Base-by-base conservation (phyloP, 139 green algal species). In the Desmodesmus armatus region DNA sequence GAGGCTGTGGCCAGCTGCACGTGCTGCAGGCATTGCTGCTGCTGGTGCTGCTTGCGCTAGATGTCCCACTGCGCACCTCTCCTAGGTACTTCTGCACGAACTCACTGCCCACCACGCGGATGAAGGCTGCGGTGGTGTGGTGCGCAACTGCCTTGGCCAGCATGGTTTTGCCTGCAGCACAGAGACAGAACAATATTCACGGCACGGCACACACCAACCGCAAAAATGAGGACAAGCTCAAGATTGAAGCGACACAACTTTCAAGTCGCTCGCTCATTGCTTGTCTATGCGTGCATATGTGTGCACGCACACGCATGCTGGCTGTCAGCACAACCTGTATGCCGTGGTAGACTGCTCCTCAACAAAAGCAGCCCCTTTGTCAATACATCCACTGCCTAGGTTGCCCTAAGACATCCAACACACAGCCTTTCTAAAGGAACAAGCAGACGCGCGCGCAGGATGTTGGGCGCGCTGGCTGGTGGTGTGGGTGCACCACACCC, bases 41-140 rank as follows among this genome's bases (percentile, higher is more conserved):
- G 39, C 70, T 78, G 41, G 6, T 41, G 31, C 63, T 72, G 19
- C 17, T 65, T 15, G 17, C 17, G 55, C 55, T 69, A n/a, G 7
- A 19, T 31, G 58, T 67, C 21, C 25, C 31, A 44, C 41, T 33
- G 40, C 89, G 31, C 86, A 96, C 93, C 91, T 99, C 97, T 58
- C 97, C 97, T 5, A 99, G 91, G 84, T 99, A 99, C 92, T 99
- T 99, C 89, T 99, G 97, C 84, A 99, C 97, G 85, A 99, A 98
- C 91, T 99, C 97, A 25, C 93, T 98, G 82, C 97, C 97, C 23
- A 99, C 97, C 3, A 99, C 97, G 15, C 97, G 91, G 81, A 99
- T 98, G 91, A 99, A 99, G 2, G 97, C 92, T 25, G 97, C 97
- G 25, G 96, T 99, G 49, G 97, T 99, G 89, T 98, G 96, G 87